These are phyloP conservation scores for Trametopsis cervina DNA, from an alignment of 768 basidiomycete genomes.

Conservation along the genomic window DNA sequence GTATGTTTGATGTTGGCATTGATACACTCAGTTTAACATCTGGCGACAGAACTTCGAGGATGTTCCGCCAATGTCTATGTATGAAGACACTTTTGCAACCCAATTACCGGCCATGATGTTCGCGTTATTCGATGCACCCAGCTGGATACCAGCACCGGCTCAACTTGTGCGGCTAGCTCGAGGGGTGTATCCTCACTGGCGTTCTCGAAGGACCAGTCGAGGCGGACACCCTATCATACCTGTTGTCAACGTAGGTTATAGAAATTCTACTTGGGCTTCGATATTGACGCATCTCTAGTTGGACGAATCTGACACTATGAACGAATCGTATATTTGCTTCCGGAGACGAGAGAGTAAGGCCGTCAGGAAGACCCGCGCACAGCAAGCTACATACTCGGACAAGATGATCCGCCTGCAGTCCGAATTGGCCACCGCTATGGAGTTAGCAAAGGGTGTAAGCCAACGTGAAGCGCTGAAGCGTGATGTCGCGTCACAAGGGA, in stretches of 20 bases:
- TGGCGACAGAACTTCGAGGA: slow-evolving; percentile 30
- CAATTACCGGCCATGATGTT: slow-evolving; percentile 58
- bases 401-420: slow-evolving; percentile 74
- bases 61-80: slow-evolving; percentile 68
- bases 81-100: slow-evolving; percentile 58
- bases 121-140: slow-evolving; percentile 59
- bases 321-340: slow-evolving; percentile 97
- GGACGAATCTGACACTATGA: slow-evolving; percentile 84
- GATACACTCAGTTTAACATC: slow-evolving; percentile 72
- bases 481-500: slow-evolving; percentile 48
- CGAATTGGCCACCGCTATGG: slow-evolving; percentile 67
- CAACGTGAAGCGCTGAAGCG: slow-evolving; percentile 74
- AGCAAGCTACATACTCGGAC: slow-evolving; percentile 84
- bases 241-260: slow-evolving; percentile 63
- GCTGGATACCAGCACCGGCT: slow-evolving; percentile 58
- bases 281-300: slow-evolving; percentile 39
- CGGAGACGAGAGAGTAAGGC: slow-evolving; percentile 91
- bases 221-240: slow-evolving; percentile 85
- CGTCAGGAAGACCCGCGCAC: slow-evolving; percentile 88
- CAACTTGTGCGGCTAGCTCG: slow-evolving; percentile 65
- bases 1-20: slow-evolving; percentile 66
- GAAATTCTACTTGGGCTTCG: too few species aligned
- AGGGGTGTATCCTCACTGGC: slow-evolving; percentile 84
- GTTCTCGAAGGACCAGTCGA: slow-evolving; percentile 71
- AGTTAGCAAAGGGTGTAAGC: slow-evolving; percentile 64